Conservation (phyloP, 768 basidiomycete species). For the Boletus subcaerulescens region DNA sequence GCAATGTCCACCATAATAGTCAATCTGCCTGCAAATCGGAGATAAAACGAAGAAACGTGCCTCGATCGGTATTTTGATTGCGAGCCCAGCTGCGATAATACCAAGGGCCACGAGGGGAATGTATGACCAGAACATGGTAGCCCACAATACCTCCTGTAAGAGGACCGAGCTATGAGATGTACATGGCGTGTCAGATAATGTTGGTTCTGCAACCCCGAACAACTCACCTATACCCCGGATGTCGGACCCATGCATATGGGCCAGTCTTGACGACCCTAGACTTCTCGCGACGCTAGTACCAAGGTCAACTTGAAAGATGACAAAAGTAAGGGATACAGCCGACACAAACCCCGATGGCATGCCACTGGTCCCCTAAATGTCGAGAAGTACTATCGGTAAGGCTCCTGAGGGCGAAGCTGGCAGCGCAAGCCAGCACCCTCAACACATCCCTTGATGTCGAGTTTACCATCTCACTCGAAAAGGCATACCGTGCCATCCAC, state of each 20-base stretch:
- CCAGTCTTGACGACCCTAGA: conserved; percentile 31
- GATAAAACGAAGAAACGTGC: conserved; percentile 1
- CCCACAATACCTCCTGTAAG: conserved; percentile 10
- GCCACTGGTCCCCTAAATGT: conserved; percentile 28
- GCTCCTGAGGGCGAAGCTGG: conserved; percentile 3
- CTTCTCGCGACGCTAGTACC: conserved; percentile 26
- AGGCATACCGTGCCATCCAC: conserved; percentile 25
- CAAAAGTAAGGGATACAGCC: accelerated
- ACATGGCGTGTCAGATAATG: neutral
- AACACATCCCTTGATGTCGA: conserved; percentile 6
- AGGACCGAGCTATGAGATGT: conserved; percentile 13
- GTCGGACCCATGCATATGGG: conserved; percentile 34
- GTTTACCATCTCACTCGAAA: neutral
- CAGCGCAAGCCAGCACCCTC: conserved; percentile 22
- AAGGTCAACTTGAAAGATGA: neutral
- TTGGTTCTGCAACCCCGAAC: neutral
- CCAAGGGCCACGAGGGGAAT: conserved; percentile 21
- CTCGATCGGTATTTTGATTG: conserved; percentile 34
- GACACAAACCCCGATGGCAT: conserved; percentile 23
- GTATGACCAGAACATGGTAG: conserved; percentile 34
- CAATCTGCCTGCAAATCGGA: neutral
- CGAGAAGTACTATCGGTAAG: neutral
- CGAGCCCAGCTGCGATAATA: conserved; percentile 18
- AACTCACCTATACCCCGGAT: conserved; percentile 31
- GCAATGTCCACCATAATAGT: neutral